Base-by-base conservation (phyloP, 2,329 filamentous ascomycete species). In the Teratosphaeria pseudoeucalypti region DNA sequence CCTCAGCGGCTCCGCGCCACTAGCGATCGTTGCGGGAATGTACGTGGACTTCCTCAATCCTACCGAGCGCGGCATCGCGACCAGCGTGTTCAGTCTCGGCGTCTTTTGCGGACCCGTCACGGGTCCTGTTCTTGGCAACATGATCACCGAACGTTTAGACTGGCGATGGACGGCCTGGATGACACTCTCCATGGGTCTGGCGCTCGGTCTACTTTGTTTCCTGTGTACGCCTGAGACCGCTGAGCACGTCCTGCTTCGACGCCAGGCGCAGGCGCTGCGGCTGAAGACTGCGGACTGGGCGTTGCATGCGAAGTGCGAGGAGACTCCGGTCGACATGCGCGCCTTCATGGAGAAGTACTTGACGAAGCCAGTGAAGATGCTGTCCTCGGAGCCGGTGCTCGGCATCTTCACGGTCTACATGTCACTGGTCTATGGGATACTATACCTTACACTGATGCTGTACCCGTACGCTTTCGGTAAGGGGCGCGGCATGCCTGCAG, bases 231-330 rank as follows among this genome's bases (percentile, higher is more conserved):
- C 77, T 0, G 82, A 85, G 67, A 80, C 81, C 0, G 82, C 77
- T 34, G 74, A 71, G 0, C 75, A 77, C 0, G 74, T 77, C 12
- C 32, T 54, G 52, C 52, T 3, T 69, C 85, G 19, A 73, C 84
- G 6, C 73, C 16, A 14, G 26, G 78, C 59, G 67, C 68, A 2
- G 76, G 78, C 54, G 82, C 82, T 5, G 71, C 70, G 16, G 71
- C 73, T 6, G 70, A 84, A 12, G 77, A 82, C 9, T 69, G 70
- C 55, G 9, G 86, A 95, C 66, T 80, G 85, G 39, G 78, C 85
- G 62, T 95, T 86, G 82, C 81, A 81, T 62, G 89, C 91, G 7
- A 86, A 89, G 0, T 87, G 89, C 64, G 92, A 96, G 73, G 87
- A 83, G 66, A 75, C 82, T 7, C n/a, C 43, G 43, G 12, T 14